Conservation (phyloP, 2,329 filamentous ascomycete genomes). For the Fusarium anthophilum region DNA sequence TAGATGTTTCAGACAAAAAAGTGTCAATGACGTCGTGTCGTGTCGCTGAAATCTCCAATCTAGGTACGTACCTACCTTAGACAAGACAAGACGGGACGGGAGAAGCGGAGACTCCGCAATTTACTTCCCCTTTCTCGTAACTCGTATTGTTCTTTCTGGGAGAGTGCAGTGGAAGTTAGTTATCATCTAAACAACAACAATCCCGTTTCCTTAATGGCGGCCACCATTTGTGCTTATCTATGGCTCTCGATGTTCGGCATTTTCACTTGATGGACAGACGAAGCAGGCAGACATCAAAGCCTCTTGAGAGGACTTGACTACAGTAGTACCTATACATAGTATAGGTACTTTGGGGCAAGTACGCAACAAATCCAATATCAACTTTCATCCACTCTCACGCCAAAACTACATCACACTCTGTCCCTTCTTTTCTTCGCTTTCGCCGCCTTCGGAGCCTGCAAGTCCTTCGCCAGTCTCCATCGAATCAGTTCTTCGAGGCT, state of each 20-base stretch:
- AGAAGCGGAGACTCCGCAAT: background rate
- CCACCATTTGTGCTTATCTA: background rate
- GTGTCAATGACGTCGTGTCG: conserved; percentile 2
- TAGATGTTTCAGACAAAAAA: background rate
- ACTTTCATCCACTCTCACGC: background rate
- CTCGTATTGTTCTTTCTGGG: background rate
- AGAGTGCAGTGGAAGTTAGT: too few species aligned
- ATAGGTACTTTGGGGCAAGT: background rate
- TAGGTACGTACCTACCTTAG: background rate
- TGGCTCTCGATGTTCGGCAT: background rate
- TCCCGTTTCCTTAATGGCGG: too few species aligned
- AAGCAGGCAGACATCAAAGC: background rate
- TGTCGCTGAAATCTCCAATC: background rate
- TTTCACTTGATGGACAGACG: background rate
- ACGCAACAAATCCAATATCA: background rate
- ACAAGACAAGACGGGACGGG: too few species aligned
- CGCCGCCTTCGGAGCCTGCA: conserved; percentile 1
- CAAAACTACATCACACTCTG: background rate
- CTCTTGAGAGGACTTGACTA: background rate
- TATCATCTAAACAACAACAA: too few species aligned
- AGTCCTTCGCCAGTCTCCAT: conserved; percentile 22
- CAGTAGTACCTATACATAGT: too few species aligned
- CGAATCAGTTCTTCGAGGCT: conserved; percentile 22
- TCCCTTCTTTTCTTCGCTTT: conserved; percentile 26
- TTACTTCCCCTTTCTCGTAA: conserved; percentile 5